phyloP scores from a whole-genome alignment of 768 basidiomycete species.

The Pulveroboletus ravenelii region DNA sequence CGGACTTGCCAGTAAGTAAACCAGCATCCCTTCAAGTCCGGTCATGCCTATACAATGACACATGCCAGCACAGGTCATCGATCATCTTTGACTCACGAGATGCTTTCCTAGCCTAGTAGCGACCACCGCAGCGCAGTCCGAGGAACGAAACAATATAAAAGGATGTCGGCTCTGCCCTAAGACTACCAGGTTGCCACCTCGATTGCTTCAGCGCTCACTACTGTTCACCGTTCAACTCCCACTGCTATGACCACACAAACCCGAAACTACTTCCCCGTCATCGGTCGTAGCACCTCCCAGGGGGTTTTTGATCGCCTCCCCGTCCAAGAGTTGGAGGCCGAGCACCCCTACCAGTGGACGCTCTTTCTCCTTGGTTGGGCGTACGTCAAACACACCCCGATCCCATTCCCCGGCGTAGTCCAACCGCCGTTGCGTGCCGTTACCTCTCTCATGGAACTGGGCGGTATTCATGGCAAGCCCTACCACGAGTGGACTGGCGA shows the following conservation, averaged over 20 bases:
- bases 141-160: conserved; percentile 3
- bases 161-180: neutral
- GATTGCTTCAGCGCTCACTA: neutral
- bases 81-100: neutral
- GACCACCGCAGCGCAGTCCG: neutral
- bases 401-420: conserved; percentile 11
- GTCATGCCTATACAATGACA: neutral
- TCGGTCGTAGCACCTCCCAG: conserved; percentile 15
- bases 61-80: neutral
- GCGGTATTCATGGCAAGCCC: conserved; percentile 23
- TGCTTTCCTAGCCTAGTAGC: neutral
- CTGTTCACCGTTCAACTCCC: neutral
- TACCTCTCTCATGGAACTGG: conserved; percentile 22
- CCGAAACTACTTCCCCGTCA: conserved; percentile 18
- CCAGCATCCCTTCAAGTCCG: neutral
- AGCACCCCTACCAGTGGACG: conserved; percentile 24
- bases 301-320: conserved; percentile 19
- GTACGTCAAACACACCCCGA: conserved; percentile 9
- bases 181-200: neutral
- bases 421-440: conserved; percentile 6
- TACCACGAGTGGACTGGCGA: conserved; percentile 25
- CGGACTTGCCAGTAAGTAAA: neutral
- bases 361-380: conserved; percentile 24
- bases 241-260: neutral
- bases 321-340: conserved; percentile 15